Evolutionary conservation across 2,329 filamentous ascomycete species (phyloP).

Genomic region (Anisogramma anomala): DNA sequence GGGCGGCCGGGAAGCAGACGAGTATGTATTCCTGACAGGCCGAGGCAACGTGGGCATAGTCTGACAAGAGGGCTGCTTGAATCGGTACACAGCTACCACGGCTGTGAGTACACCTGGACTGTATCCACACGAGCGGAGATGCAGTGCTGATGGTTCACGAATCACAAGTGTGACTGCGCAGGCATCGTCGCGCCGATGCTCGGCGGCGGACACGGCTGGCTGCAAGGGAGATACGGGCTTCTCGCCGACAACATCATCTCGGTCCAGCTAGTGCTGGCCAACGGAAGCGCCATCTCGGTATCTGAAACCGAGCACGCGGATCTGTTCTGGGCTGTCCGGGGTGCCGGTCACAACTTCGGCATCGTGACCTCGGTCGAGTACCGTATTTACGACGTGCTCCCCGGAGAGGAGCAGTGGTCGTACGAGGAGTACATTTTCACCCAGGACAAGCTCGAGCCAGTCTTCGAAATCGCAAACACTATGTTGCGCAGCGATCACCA

Average conservation of each 20-base stretch:
- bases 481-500: neutral
- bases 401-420: constrained; percentile 1
- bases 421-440: constrained; percentile 7
- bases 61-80: too few species aligned
- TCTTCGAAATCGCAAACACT: constrained; percentile 2
- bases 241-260: constrained; percentile 2
- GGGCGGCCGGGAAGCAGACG: constrained; percentile 20
- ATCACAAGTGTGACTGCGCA: neutral
- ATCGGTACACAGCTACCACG: too few species aligned
- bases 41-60: too few species aligned
- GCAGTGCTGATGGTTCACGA: neutral
- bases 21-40: too few species aligned
- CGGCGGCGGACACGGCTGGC: constrained; percentile 4
- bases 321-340: constrained; percentile 32
- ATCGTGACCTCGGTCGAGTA: neutral
- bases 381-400: constrained; percentile 1
- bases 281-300: neutral
- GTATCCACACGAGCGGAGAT: too few species aligned
- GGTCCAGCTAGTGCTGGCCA: neutral
- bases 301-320: constrained; percentile 19
- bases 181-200: constrained; percentile 4
- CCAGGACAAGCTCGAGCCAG: constrained; percentile 3
- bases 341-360: constrained; percentile 18
- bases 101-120: too few species aligned
- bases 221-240: constrained; percentile 4